Conservation (phyloP, 2,329 filamentous ascomycete genomes). For the Fusarium pseudocircinatum region DNA sequence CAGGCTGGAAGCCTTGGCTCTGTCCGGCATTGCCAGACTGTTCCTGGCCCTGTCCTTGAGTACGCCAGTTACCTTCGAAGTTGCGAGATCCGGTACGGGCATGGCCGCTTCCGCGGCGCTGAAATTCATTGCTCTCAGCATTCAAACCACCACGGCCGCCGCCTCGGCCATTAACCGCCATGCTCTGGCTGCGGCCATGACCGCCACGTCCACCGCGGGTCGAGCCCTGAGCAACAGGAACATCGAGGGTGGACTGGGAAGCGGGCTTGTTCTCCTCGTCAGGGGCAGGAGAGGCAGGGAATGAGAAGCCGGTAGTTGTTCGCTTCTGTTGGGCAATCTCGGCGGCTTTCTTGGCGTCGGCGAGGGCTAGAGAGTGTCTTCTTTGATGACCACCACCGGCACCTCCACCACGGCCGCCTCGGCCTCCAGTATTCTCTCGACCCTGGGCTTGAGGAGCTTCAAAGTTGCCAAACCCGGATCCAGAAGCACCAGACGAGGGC, state of each 20-base stretch:
- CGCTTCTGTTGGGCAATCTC: constrained; percentile 97
- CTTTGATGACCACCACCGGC: constrained; percentile 85
- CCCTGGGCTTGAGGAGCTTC: constrained; percentile 62
- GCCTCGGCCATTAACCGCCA: constrained; percentile 79
- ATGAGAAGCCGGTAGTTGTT: constrained; percentile 93
- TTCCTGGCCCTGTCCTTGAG: constrained; percentile 74
- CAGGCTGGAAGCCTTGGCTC: constrained; percentile 84
- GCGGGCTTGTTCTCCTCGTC: constrained; percentile 57
- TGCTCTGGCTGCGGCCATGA: constrained; percentile 87
- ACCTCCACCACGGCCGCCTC: constrained; percentile 75
- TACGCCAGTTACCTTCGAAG: constrained; percentile 98
- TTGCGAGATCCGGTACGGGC: constrained; percentile 87
- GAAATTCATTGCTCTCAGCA: constrained; percentile 67
- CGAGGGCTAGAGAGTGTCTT: constrained; percentile 91
- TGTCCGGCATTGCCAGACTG: constrained; percentile 59
- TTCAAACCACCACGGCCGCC: constrained; percentile 75
- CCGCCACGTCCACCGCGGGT: constrained; percentile 66
- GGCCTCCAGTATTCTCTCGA: constrained; percentile 56
- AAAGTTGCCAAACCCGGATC: constrained; percentile 81
- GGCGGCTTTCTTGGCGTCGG: constrained; percentile 97
- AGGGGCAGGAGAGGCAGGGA: constrained; percentile 75
- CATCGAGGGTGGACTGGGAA: constrained; percentile 46
- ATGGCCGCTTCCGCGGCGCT: constrained; percentile 83
- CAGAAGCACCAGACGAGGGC: constrained; percentile 89
- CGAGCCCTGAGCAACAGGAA: constrained; percentile 53